A percentile compares a stretch with the other conserved stretches of the same genome.
Evolutionary conservation across 2,329 filamentous ascomycete species (phyloP).

Genomic region (Graphilbum sp.): DNA sequence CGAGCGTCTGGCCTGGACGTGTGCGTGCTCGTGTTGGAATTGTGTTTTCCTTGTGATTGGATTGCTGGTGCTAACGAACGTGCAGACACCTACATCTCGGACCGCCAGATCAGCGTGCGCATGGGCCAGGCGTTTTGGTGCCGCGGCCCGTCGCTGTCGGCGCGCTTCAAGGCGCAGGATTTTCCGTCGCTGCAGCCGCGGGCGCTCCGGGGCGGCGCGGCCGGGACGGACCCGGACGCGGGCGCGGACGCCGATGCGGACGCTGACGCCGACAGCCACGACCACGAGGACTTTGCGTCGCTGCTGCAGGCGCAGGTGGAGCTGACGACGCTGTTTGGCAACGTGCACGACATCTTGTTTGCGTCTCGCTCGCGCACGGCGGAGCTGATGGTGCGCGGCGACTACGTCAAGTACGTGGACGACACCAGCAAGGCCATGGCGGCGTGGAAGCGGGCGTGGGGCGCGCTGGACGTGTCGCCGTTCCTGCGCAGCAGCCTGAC

Average conservation of each 20-base stretch:
- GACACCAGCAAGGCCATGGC: not conserved
- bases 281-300: not conserved
- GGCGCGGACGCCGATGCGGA: too few relatives aligned
- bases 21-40: too few relatives aligned
- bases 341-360: conserved; percentile 1
- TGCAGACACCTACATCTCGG: not conserved
- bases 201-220: not conserved
- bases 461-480: not conserved
- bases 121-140: conserved; percentile 2
- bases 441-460: not conserved
- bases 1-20: not conserved
- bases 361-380: conserved; percentile 1
- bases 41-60: too few relatives aligned
- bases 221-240: too few relatives aligned
- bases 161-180: not conserved
- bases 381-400: not conserved
- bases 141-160: conserved; percentile 1
- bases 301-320: not conserved
- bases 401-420: not conserved
- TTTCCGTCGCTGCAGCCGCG: not conserved
- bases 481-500: not conserved
- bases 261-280: not conserved
- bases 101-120: not conserved
- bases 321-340: not conserved
- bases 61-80: too few relatives aligned